phyloP scores from a whole-genome alignment of 768 basidiomycete species.

The Pleurotus tuber-regium region DNA sequence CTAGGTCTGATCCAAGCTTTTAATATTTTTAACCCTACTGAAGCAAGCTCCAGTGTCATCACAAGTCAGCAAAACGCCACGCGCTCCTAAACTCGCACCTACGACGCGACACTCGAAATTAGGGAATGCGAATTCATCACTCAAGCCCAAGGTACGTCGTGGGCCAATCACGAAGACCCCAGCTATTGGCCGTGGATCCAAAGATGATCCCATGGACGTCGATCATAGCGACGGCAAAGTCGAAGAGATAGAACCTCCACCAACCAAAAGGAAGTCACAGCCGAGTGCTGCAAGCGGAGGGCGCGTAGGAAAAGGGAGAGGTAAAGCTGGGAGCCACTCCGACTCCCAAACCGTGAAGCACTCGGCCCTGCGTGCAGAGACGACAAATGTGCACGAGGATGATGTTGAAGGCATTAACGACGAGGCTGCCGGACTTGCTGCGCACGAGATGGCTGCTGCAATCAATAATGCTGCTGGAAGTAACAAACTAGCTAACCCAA shows the following conservation, averaged over 20 bases:
- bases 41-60: not conserved
- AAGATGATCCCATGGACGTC: constrained; percentile 3
- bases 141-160: constrained; percentile 1
- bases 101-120: not conserved
- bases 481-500: constrained; percentile 12
- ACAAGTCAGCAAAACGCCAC: constrained; percentile 9
- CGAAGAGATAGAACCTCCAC: constrained; percentile 6
- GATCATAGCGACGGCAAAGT: constrained; percentile 7
- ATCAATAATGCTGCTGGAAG: not conserved
- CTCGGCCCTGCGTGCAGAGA: constrained; percentile 14
- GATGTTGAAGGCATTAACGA: constrained; percentile 19
- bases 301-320: constrained; percentile 27
- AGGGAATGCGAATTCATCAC: not conserved
- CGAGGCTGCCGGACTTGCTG: constrained; percentile 14
- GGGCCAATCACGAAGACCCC: not conserved
- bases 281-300: constrained; percentile 22
- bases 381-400: constrained; percentile 20
- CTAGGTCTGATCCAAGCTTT: not conserved
- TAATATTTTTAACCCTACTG: not conserved
- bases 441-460: constrained; percentile 15
- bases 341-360: constrained; percentile 12
- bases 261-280: constrained; percentile 3
- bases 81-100: not conserved
- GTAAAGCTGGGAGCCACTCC: constrained; percentile 29
- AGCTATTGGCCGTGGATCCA: not conserved